A percentile compares a stretch with the other conserved stretches of the same genome.
Conservation (phyloP, 75 land plant species). For the Chamaecyparis obtusa region DNA sequence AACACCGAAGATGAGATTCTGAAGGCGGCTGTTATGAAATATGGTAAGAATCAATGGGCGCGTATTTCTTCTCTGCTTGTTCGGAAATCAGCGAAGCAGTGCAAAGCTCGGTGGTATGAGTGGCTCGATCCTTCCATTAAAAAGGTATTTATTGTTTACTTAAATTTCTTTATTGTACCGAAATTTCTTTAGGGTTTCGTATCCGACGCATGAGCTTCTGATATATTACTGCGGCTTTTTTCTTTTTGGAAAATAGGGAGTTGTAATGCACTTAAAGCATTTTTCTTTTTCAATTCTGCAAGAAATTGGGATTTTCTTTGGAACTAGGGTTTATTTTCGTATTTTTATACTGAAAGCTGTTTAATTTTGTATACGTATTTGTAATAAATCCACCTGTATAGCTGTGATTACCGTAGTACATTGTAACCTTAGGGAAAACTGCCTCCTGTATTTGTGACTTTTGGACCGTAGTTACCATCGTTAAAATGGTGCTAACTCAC, state of each 20-base stretch:
- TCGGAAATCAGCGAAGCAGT: too few relatives aligned
- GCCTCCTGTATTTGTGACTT: not conserved
- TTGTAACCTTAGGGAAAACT: not conserved
- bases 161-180: not conserved
- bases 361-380: not conserved
- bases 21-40: slow-evolving; percentile 98
- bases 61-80: too few relatives aligned
- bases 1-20: slow-evolving; percentile 99
- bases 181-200: not conserved
- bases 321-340: not conserved
- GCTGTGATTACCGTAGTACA: not conserved
- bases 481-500: not conserved
- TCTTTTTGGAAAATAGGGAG: not conserved
- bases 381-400: not conserved
- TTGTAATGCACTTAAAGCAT: not conserved
- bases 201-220: too few relatives aligned
- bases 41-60: slow-evolving; percentile 14
- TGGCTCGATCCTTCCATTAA: too few relatives aligned
- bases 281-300: not conserved
- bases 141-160: not conserved
- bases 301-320: not conserved
- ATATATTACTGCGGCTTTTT: not conserved
- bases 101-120: too few relatives aligned
- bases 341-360: not conserved
- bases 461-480: not conserved